These are phyloP conservation scores for Elsinoe perseae DNA, from an alignment of 2,329 filamentous ascomycete species.

Conservation along the genomic window DNA sequence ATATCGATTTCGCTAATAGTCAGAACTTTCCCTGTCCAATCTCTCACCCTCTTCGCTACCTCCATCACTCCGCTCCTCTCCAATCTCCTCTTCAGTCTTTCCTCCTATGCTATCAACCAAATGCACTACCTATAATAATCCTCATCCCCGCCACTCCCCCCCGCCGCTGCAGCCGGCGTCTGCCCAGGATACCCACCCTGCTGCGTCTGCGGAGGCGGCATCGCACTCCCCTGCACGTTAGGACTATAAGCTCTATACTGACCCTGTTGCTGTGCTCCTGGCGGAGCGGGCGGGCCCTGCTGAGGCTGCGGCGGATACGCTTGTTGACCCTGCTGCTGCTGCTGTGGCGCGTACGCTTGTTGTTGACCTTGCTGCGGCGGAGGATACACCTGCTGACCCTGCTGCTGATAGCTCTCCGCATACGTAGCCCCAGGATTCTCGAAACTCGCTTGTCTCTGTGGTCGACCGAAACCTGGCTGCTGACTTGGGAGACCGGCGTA, in stretches of 20 bases:
- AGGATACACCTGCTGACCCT: background rate
- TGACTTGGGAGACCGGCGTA: slow-evolving; percentile 20
- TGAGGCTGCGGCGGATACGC: slow-evolving; percentile 18
- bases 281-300: slow-evolving; percentile 20
- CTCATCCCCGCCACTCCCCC: slow-evolving; percentile 22
- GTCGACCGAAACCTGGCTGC: slow-evolving; percentile 15
- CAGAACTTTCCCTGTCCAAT: background rate
- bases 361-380: slow-evolving; percentile 4
- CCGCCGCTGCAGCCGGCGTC: slow-evolving; percentile 18
- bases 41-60: background rate
- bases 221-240: slow-evolving; percentile 2
- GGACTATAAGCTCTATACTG: slow-evolving; percentile 20
- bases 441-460: slow-evolving; percentile 11
- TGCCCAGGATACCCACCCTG: slow-evolving; percentile 10
- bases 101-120: background rate
- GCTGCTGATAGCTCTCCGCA: slow-evolving; percentile 13
- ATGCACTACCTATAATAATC: slow-evolving; percentile 28
- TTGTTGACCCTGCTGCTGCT: slow-evolving; percentile 17
- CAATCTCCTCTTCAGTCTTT: background rate
- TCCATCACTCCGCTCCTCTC: background rate
- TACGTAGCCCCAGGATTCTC: too few relatives aligned
- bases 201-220: slow-evolving; percentile 12
- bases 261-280: slow-evolving; percentile 18
- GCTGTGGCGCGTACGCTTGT: slow-evolving; percentile 14
- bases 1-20: slow-evolving; percentile 4